Evolutionary conservation across 768 basidiomycete species (phyloP).

Genomic region (Russula ochroleuca): DNA sequence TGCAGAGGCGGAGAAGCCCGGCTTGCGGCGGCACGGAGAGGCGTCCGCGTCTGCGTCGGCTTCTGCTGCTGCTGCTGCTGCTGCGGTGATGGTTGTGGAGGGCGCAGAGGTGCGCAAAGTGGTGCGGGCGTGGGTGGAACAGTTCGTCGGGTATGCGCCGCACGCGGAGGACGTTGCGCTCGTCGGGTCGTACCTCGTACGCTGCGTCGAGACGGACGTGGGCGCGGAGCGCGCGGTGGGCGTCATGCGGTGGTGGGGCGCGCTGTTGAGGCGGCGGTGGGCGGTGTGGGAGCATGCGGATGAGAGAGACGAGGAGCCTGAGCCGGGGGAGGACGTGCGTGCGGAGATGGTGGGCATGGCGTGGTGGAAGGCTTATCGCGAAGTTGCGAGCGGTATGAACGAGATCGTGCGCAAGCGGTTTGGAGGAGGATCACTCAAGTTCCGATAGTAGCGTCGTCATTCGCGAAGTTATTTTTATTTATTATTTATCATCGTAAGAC

Average conservation of each 20-base stretch:
- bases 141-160: constrained; percentile 58
- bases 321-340: constrained; percentile 33
- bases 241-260: constrained; percentile 79
- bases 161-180: constrained; percentile 69
- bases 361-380: constrained; percentile 80
- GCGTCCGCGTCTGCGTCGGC: constrained; percentile 31
- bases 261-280: constrained; percentile 63
- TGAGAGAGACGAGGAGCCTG: constrained; percentile 34
- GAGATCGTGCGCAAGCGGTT: constrained; percentile 60
- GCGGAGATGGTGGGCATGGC: constrained; percentile 50
- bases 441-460: constrained; percentile 41
- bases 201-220: constrained; percentile 64
- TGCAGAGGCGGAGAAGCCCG: constrained; percentile 51
- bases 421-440: constrained; percentile 67
- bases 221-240: constrained; percentile 66
- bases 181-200: constrained; percentile 67
- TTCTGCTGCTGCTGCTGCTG: no score
- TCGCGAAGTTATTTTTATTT: no score
- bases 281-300: constrained; percentile 46
- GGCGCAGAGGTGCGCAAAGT: constrained; percentile 67
- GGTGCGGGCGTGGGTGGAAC: constrained; percentile 72
- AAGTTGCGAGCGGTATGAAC: constrained; percentile 65
- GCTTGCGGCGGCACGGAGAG: constrained; percentile 34
- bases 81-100: constrained; percentile 52
- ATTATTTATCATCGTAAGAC: background rate